These are phyloP conservation scores for Gamarada debralockiae DNA, from an alignment of 495 filamentous ascomycete species.

Conservation along the genomic window DNA sequence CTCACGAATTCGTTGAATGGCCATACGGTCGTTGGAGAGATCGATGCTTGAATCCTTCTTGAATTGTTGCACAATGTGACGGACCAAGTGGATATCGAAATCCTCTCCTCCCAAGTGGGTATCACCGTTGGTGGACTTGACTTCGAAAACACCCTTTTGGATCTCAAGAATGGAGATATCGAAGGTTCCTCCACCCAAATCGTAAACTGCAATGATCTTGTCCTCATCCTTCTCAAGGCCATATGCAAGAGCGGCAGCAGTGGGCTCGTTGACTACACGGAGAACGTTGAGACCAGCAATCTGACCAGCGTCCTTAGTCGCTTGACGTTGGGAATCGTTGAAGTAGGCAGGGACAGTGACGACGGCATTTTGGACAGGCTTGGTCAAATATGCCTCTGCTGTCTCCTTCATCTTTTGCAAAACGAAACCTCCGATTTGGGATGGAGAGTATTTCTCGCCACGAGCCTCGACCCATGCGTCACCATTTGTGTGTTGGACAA, in stretches of 20 bases:
- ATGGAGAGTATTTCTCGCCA: constrained; percentile 96
- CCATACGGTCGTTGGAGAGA: constrained; percentile 92
- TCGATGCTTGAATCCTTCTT: constrained; percentile 95
- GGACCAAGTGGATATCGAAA: constrained; percentile 95
- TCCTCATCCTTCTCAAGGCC: constrained; percentile 92
- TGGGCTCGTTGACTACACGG: constrained; percentile 96
- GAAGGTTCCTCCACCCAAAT: constrained; percentile 98
- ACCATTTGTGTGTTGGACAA: constrained; percentile 95
- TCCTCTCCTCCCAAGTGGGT: constrained; percentile 98
- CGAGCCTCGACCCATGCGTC: constrained; percentile 97
- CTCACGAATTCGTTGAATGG: constrained; percentile 98
- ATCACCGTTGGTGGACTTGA: constrained; percentile 98
- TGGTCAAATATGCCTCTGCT: constrained; percentile 85
- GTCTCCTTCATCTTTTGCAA: constrained; percentile 99
- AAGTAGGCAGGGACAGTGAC: constrained; percentile 98
- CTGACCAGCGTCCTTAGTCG: constrained; percentile 96
- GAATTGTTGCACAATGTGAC: constrained; percentile 91
- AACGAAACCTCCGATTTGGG: constrained; percentile 96
- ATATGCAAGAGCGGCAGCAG: constrained; percentile 91
- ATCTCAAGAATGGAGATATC: constrained; percentile 98
- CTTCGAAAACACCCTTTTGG: constrained; percentile 96
- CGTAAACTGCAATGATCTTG: constrained; percentile 90
- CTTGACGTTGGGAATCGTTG: constrained; percentile 97
- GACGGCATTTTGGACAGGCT: constrained; percentile 88
- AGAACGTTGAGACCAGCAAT: constrained; percentile 94